Evolutionary conservation across 208 protist species (phyloP).

Genomic region (Novymonas esmeraldas): DNA sequence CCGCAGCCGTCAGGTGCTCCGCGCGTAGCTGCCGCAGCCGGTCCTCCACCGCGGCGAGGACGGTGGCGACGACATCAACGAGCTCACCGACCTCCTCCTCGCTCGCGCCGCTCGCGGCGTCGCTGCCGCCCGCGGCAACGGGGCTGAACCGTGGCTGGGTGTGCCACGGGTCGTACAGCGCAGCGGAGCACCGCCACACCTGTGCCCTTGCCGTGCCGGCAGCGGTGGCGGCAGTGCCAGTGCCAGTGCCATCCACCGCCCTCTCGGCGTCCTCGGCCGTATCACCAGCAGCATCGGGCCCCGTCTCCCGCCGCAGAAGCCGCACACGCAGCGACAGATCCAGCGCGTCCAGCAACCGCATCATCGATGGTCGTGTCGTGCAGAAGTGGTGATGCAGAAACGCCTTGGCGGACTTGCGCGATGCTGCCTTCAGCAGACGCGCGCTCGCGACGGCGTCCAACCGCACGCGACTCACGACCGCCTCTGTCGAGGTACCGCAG

Average conservation of each 20-base stretch:
- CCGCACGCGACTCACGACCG: conserved; percentile 15
- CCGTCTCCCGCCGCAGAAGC: conserved; percentile 9
- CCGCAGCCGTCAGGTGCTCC: background rate
- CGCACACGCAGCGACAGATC: conserved; percentile 26
- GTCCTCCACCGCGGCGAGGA: conserved; percentile 3
- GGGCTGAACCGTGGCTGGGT: conserved; percentile 9
- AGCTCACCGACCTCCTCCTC: conserved; percentile 13
- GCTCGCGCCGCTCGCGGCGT: background rate
- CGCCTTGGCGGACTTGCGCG: background rate
- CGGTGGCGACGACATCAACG: background rate
- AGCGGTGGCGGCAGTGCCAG: background rate
- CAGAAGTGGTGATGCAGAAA: conserved; percentile 24
- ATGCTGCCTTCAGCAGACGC: background rate
- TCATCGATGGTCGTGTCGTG: conserved; percentile 1
- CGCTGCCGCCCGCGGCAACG: background rate
- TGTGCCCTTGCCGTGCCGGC: background rate
- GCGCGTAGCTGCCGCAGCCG: background rate
- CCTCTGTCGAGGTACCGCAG: conserved; percentile 16
- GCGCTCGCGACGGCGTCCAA: conserved; percentile 12
- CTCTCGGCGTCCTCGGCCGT: background rate
- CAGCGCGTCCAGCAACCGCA: conserved; percentile 5
- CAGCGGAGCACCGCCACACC: conserved; percentile 18
- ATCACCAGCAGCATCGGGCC: background rate
- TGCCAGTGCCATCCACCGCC: background rate
- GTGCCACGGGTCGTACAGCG: conserved; percentile 25